Conservation (phyloP, 2,329 filamentous ascomycete species). For the Trichoderma atroviride region DNA sequence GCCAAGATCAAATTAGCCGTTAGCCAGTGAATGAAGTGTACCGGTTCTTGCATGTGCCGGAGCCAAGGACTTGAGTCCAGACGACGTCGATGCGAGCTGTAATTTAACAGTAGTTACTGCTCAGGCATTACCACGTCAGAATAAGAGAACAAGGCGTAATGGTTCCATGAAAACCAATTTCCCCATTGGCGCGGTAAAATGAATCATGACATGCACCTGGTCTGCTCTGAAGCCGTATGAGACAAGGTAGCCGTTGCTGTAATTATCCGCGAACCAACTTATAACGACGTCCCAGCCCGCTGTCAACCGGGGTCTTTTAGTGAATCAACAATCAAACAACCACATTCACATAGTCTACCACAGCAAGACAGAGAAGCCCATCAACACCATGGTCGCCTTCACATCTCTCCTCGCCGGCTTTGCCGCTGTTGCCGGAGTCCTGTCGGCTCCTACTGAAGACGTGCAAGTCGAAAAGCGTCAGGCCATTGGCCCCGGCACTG, state of each 20-base stretch:
- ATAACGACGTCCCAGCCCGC: not conserved
- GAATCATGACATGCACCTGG: not conserved
- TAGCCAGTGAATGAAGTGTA: not conserved
- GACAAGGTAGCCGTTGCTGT: not conserved
- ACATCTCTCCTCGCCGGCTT: constrained; percentile 15
- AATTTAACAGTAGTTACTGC: not conserved
- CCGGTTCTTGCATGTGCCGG: constrained; percentile 5
- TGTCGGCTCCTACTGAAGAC: constrained; percentile 14
- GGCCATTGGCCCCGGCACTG: constrained; percentile 7
- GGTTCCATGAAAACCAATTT: not conserved
- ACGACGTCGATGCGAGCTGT: not conserved
- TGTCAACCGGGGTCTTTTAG: not conserved
- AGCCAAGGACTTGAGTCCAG: not conserved
- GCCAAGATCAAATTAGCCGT: constrained; percentile 24
- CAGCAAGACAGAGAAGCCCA: not conserved
- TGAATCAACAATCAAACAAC: not conserved
- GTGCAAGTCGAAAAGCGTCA: constrained; percentile 14
- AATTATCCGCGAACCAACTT: constrained; percentile 13
- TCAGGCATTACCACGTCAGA: constrained; percentile 5
- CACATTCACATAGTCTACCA: not conserved
- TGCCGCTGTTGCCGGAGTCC: constrained; percentile 3
- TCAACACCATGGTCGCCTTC: constrained; percentile 16
- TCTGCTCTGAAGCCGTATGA: not conserved
- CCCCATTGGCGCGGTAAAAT: constrained; percentile 2
- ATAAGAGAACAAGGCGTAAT: constrained; percentile 3